Base-by-base conservation (phyloP, 139 green algal species). In the Pleodorina starrii region DNA sequence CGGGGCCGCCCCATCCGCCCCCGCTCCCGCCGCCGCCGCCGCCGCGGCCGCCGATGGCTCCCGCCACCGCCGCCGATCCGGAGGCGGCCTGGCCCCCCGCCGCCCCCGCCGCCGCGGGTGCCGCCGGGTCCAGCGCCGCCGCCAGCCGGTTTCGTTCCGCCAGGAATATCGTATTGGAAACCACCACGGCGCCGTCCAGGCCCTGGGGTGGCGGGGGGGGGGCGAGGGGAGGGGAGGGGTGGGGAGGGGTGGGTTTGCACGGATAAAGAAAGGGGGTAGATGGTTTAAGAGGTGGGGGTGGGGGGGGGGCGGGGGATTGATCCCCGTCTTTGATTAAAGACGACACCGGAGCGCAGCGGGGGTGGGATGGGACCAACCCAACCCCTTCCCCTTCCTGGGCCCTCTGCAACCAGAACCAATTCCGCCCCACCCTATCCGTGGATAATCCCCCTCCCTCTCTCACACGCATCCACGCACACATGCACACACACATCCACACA, bases 101-200 rank as follows among this genome's bases (percentile, higher is more conserved):
- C 10, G 82, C 63, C 23, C 63, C 42, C 3, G 82, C 38, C 2
- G 63, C 66, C 23, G 68, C 46, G 0, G 83, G 48, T 17, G 38
- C 83, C 7, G 11, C 23, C 16, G 83, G 83, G 83, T 90, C 88
- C 50, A 90, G n/a, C 46, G 43, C 87, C 19, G 81, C 86, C 4
- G 82, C 83, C 72, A 94, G 69, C n/a, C 91, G 72, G 66, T 93
- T 66, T 19, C 38, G 29, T 76, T 94, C 92, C 6, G 84, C 91
- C 29, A 96, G 74, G 48, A 68, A 72, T 23, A 95, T 54, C 44
- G 71, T 91, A 87, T 93, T 95, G 57, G 91, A 88, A 48, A 95
- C 85, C 68, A 91, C 51, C 63, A 95, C 82, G 0, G 94, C 94
- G 25, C 44, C 88, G 85, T 96, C 94, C 50, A 95, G 57, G 7